Percentiles rank a stretch among this genome's conserved stretches.
Evolutionary conservation across 148 eudicot genomes (phyloP).

Genomic region (Mesembryanthemum crystallinum): DNA sequence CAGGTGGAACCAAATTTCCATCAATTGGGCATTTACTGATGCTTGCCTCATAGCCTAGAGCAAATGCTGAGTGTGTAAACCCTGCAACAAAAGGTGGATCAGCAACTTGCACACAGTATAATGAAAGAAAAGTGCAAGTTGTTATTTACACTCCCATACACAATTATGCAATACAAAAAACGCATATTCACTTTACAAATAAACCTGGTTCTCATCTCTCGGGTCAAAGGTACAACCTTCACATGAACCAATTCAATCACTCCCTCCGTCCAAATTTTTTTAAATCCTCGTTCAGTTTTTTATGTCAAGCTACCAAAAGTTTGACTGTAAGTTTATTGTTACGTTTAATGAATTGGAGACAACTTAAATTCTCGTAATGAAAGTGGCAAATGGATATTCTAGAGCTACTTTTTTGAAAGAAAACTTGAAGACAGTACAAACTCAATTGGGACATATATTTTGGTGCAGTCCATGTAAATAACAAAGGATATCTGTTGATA

Average conservation of each 20-base stretch:
- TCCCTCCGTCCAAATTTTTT: not conserved
- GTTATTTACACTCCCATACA: not conserved
- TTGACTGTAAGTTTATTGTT: too few relatives aligned
- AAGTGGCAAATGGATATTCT: too few relatives aligned
- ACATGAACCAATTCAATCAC: not conserved
- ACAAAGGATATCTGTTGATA: too few relatives aligned
- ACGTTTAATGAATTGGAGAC: too few relatives aligned
- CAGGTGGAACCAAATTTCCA: constrained; percentile 68
- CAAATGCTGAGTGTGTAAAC: constrained; percentile 71
- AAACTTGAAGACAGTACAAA: too few relatives aligned
- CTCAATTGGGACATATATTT: too few relatives aligned
- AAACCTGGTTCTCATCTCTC: not conserved
- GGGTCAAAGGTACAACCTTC: not conserved
- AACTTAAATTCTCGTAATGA: too few relatives aligned
- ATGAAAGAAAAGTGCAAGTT: not conserved
- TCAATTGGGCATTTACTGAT: constrained; percentile 54
- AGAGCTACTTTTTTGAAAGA: too few relatives aligned
- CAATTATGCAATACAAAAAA: not conserved
- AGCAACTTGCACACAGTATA: constrained; percentile 4
- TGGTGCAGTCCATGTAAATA: too few relatives aligned
- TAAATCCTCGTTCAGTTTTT: too few relatives aligned
- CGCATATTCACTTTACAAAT: not conserved
- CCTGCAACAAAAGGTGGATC: constrained; percentile 42
- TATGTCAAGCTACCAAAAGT: too few relatives aligned
- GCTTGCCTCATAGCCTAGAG: constrained; percentile 69